These are phyloP conservation scores for Raphidocelis subcapitata DNA, from an alignment of 139 green algal genomes.

Conservation along the genomic window DNA sequence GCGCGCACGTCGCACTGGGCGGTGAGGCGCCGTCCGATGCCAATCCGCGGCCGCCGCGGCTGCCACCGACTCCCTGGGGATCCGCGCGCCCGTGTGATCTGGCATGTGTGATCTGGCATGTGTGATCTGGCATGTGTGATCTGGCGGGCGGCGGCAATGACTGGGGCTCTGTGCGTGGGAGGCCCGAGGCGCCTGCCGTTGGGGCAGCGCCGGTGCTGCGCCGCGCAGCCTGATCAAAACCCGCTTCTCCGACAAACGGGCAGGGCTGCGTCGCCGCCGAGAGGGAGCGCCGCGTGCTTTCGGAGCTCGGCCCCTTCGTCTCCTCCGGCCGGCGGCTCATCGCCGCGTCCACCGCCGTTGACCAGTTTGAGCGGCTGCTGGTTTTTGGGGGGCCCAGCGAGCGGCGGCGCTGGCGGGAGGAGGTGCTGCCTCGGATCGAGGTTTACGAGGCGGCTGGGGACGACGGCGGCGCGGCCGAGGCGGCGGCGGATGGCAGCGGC, in stretches of 20 bases:
- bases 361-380: slow-evolving; percentile 52
- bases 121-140: too few species aligned
- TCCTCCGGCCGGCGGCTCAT: slow-evolving; percentile 21
- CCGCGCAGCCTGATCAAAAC: too few species aligned
- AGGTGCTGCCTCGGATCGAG: slow-evolving; percentile 21
- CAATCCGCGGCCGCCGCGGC: too few species aligned
- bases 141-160: too few species aligned
- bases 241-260: too few species aligned
- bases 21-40: too few species aligned
- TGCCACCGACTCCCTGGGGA: too few species aligned
- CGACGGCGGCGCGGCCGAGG: not conserved
- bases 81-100: too few species aligned
- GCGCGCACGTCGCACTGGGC: slow-evolving; percentile 24
- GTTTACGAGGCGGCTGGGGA: not conserved
- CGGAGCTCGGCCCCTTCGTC: slow-evolving; percentile 20
- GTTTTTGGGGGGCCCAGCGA: slow-evolving; percentile 37
- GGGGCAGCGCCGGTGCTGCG: too few species aligned
- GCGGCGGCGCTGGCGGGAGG: slow-evolving; percentile 26
- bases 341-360: slow-evolving; percentile 25
- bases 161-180: too few species aligned
- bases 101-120: too few species aligned
- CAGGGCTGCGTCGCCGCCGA: slow-evolving; percentile 51
- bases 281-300: slow-evolving; percentile 30
- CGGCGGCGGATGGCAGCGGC: not conserved
- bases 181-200: too few species aligned